phyloP scores from a whole-genome alignment of 164 flowering plant species.

The Chloranthus sessilifolius region DNA sequence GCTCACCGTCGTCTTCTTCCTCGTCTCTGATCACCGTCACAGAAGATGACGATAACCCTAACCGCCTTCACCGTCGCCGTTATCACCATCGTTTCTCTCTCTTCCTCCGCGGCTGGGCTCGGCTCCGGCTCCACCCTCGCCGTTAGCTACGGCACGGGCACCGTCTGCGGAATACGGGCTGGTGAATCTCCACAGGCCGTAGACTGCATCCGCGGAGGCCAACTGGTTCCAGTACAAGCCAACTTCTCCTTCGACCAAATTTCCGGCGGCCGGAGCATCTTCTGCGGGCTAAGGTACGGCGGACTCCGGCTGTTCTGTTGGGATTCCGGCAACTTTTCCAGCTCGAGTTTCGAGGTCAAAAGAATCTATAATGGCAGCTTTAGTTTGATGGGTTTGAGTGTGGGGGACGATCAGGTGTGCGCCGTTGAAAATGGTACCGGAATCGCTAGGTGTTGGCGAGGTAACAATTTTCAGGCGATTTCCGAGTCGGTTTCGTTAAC shows the following conservation, averaged over 20 bases:
- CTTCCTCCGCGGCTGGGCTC: slow-evolving; percentile 20
- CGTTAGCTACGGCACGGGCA: slow-evolving; percentile 35
- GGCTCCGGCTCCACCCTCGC: slow-evolving; percentile 69
- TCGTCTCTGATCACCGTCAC: too few relatives aligned
- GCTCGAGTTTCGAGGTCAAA: slow-evolving; percentile 13
- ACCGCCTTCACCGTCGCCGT: not conserved
- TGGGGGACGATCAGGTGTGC: slow-evolving; percentile 72
- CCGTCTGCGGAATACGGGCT: slow-evolving; percentile 74
- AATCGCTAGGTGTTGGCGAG: slow-evolving; percentile 60
- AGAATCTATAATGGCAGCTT: slow-evolving; percentile 38
- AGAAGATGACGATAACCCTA: slow-evolving; percentile 27
- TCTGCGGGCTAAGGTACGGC: slow-evolving; percentile 75
- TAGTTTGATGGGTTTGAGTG: slow-evolving; percentile 32
- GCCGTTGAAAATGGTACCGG: slow-evolving; percentile 33
- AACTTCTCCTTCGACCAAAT: slow-evolving; percentile 49
- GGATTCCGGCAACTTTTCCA: slow-evolving; percentile 22
- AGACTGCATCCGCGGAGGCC: slow-evolving; percentile 37
- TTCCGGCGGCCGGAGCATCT: slow-evolving; percentile 55
- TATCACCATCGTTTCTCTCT: not conserved
- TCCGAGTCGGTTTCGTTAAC: slow-evolving; percentile 7
- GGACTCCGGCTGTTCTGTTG: slow-evolving; percentile 65
- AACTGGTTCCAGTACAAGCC: slow-evolving; percentile 21
- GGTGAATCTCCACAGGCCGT: slow-evolving; percentile 32
- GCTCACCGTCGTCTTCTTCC: too few relatives aligned
- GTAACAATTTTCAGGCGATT: slow-evolving; percentile 5